Conservation (phyloP, 345 rosid genomes). For the Viola odorata region DNA sequence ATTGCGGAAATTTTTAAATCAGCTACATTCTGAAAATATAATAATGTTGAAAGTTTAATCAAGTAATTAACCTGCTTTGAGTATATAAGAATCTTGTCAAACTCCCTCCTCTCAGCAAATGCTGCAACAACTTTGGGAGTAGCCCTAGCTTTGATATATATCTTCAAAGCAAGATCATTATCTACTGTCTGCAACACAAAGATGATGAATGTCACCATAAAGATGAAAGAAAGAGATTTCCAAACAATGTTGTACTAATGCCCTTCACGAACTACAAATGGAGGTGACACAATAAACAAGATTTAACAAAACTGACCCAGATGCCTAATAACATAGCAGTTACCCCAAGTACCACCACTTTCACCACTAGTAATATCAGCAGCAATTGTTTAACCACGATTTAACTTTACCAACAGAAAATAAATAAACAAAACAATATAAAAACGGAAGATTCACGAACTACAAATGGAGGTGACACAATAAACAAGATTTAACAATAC, state of each 20-base stretch:
- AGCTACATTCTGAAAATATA: not conserved
- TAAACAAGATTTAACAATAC: too few relatives aligned
- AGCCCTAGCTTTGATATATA: conserved; percentile 89
- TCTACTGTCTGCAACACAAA: conserved; percentile 69
- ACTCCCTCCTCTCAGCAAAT: conserved; percentile 92
- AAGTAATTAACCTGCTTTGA: conserved; percentile 63
- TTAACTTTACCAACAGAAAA: too few relatives aligned
- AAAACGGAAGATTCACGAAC: too few relatives aligned
- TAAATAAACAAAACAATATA: too few relatives aligned
- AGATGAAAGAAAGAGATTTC: not conserved
- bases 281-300: not conserved
- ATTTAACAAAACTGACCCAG: not conserved
- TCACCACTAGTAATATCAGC: not conserved
- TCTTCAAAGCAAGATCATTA: conserved; percentile 89
- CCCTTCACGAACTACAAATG: too few relatives aligned
- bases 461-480: too few relatives aligned
- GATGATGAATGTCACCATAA: not conserved
- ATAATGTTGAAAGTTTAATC: not conserved
- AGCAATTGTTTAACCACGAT: not conserved
- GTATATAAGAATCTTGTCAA: conserved; percentile 80
- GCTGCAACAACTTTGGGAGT: conserved; percentile 98
- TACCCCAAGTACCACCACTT: not conserved
- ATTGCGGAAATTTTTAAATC: not conserved
- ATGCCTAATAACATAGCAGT: not conserved
- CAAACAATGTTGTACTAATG: too few relatives aligned